Evolutionary conservation across 2,329 filamentous ascomycete species (phyloP).

Genomic region (Curvularia eragrostidis): DNA sequence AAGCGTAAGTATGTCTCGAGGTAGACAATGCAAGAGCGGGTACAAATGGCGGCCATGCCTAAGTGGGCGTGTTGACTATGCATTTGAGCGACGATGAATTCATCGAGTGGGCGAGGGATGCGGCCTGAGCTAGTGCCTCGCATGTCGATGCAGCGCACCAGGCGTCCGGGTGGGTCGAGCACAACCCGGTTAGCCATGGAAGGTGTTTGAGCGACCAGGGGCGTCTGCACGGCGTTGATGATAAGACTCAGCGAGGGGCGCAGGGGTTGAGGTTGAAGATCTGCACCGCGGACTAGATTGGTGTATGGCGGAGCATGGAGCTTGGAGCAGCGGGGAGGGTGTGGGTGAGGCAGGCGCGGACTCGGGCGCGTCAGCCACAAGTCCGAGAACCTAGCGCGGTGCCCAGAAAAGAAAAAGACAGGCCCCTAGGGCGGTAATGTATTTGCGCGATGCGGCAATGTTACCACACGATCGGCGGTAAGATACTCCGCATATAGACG

Average conservation of each 20-base stretch:
- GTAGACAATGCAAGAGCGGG: slow-evolving; percentile 30
- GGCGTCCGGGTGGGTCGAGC: slow-evolving; percentile 41
- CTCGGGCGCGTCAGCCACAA: slow-evolving; percentile 38
- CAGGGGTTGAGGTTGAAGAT: slow-evolving; percentile 34
- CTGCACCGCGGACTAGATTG: slow-evolving; percentile 28
- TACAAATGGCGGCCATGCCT: slow-evolving; percentile 35
- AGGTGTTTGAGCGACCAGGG: slow-evolving; percentile 36
- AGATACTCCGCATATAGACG: slow-evolving; percentile 18
- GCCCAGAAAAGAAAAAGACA: slow-evolving; percentile 17
- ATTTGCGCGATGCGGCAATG: slow-evolving; percentile 34
- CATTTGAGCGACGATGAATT: slow-evolving; percentile 46
- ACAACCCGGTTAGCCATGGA: slow-evolving; percentile 31
- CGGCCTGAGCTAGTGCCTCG: slow-evolving; percentile 44
- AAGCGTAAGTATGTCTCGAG: slow-evolving; percentile 29
- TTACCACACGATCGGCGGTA: slow-evolving; percentile 19
- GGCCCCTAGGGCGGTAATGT: slow-evolving; percentile 33
- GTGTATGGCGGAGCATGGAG: slow-evolving; percentile 19
- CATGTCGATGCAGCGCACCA: slow-evolving; percentile 45
- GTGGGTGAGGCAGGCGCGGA: slow-evolving; percentile 26
- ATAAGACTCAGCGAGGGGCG: slow-evolving; percentile 33
- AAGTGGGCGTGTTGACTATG: slow-evolving; percentile 42
- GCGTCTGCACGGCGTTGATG: slow-evolving; percentile 36
- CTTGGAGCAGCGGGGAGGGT: slow-evolving; percentile 20
- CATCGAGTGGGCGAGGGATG: slow-evolving; percentile 41
- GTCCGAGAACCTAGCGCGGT: slow-evolving; percentile 12